These are phyloP conservation scores for Botrytis cinerea DNA, from an alignment of 2,329 filamentous ascomycete genomes.

Conservation along the genomic window DNA sequence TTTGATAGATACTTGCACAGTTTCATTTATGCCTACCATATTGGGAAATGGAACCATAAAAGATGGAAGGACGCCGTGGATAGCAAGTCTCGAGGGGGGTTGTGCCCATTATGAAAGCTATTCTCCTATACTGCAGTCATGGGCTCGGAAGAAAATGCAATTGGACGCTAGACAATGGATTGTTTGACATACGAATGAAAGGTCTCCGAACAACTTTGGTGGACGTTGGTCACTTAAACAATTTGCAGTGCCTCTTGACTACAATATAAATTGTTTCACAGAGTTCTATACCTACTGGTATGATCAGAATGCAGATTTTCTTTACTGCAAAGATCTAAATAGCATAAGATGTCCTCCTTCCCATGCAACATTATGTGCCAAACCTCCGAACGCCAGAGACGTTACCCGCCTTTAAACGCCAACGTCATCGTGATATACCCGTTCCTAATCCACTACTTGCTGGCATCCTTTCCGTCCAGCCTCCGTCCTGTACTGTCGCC, in stretches of 20 bases:
- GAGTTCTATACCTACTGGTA: background rate
- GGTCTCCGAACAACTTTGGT: background rate
- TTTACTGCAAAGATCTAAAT: background rate
- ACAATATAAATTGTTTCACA: background rate
- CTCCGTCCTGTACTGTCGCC: constrained; percentile 29
- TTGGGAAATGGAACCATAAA: background rate
- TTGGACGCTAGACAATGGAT: background rate
- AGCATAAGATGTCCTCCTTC: background rate
- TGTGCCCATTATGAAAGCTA: background rate
- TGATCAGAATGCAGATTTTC: background rate
- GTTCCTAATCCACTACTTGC: background rate
- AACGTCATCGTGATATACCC: background rate
- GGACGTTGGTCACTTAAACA: background rate
- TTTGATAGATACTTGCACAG: background rate
- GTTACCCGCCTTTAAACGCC: constrained; percentile 10
- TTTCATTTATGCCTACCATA: background rate
- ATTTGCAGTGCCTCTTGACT: background rate
- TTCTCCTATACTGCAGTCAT: too few relatives aligned
- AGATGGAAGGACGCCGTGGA: background rate
- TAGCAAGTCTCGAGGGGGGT: background rate
- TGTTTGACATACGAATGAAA: background rate
- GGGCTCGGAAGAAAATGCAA: background rate
- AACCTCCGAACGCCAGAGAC: background rate
- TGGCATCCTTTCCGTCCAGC: constrained; percentile 31
- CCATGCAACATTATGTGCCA: background rate